Evolutionary conservation across 768 basidiomycete genomes (phyloP), one percentile per base, ranked within the genome.

Genomic region (Coprinopsis sp.): DNA sequence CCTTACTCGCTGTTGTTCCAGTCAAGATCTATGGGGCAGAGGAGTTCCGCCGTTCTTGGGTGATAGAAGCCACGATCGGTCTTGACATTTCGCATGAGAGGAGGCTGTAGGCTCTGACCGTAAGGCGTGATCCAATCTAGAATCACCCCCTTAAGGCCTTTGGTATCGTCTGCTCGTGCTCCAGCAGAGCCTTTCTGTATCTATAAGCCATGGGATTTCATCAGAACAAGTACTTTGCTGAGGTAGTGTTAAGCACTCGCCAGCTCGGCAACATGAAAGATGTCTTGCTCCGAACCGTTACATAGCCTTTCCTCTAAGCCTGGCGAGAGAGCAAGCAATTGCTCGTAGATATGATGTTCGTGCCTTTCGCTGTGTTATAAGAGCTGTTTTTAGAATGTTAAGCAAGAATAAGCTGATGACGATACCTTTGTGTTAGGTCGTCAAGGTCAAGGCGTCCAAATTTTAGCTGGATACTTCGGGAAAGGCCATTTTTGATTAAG

Each of bases 111-210:
- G 10, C 25, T 3, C 24, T 48, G 33, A 10, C 38, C 46, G 5
- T 28, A 29, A 4, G 55, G 55, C n/a, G 51, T 52, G 21, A 56
- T 51, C 55, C 55, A 56, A 34, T 54, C 47, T 16, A 56, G 13
- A 27, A 51, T 39, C 13, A 25, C 44, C 5, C 23, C 8, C 33
- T 45, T 45, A 29, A 45, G 25, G 8, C 14, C 16, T 25, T 36
- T 46, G 10, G 47, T 52, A 37, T 52, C 37, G 28, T 49, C 50
- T 12, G 52, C 25, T 33, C 54, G 18, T 6, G 52, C 38, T n/a
- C 18, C 36, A 12, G 43, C 30, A 6, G 47, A n/a, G 5, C 55
- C 55, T 39, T 54, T 56, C 25, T 47, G 46, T 18, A 56, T 47
- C 55, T 56, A 29, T 21, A 34, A n/a, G 25, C 14, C 36, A 4